Conservation (phyloP, 2,329 filamentous ascomycete genomes). For the Fusarium redolens region DNA sequence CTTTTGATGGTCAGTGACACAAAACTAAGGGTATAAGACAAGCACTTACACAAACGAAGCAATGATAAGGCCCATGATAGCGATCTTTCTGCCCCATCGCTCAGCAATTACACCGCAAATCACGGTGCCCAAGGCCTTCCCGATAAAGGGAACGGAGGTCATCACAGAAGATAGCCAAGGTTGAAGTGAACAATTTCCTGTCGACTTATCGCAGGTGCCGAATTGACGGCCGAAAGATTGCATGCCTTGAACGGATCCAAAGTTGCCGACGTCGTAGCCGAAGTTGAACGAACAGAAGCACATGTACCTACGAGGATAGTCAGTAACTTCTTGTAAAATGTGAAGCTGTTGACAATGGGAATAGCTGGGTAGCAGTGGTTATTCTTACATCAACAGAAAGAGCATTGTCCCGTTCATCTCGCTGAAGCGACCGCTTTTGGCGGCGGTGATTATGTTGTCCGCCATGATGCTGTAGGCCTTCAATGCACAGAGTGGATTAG, state of each 20-base stretch:
- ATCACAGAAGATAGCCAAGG: conserved; percentile 42
- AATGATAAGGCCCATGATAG: conserved; percentile 39
- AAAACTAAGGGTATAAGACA: neutral
- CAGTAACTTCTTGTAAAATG: neutral
- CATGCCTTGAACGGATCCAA: conserved; percentile 45
- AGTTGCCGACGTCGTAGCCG: conserved; percentile 45
- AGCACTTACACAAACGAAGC: conserved; percentile 9
- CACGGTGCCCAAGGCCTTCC: conserved; percentile 31
- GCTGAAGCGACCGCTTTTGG: neutral
- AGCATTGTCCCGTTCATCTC: neutral
- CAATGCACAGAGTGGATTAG: neutral
- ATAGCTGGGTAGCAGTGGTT: rapidly evolving
- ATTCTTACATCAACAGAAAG: neutral
- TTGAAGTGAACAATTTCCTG: conserved; percentile 27
- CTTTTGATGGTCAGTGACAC: neutral
- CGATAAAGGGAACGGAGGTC: conserved; percentile 43
- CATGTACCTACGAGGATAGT: conserved; percentile 34
- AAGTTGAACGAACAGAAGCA: conserved; percentile 44
- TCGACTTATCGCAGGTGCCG: conserved; percentile 32
- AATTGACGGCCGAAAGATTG: conserved; percentile 39
- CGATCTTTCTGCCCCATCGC: conserved; percentile 42
- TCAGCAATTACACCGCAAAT: conserved; percentile 39
- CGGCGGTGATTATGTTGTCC: neutral
- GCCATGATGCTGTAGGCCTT: neutral
- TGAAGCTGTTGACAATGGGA: rapidly evolving